Percentiles rank a stretch among this genome's conserved stretches.
phyloP scores from a whole-genome alignment of 177 flowering plant species.

The Vitis hybrid region DNA sequence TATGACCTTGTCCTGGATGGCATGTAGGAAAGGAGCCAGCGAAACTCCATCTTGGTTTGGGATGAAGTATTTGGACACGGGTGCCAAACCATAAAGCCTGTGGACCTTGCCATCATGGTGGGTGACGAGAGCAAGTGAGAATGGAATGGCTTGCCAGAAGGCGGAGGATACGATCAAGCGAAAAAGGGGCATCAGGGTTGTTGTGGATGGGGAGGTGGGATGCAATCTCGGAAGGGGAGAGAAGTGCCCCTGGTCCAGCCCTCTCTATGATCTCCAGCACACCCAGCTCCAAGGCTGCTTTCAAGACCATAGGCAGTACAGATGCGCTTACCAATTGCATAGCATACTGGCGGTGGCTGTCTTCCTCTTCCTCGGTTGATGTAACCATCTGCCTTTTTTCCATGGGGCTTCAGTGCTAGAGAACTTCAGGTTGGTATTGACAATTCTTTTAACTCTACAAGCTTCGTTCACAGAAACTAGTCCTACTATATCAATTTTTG shows the following conservation, averaged over 20 bases:
- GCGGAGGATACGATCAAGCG: constrained; percentile 32
- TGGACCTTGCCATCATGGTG: neutral
- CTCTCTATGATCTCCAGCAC: constrained; percentile 23
- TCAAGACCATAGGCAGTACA: constrained; percentile 26
- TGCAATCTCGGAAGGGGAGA: constrained; percentile 26
- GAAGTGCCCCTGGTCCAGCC: constrained; percentile 16
- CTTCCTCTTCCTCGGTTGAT: neutral
- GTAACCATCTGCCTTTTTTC: no score
- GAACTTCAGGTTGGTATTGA: no score
- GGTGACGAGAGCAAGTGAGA: constrained; percentile 6
- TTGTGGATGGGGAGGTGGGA: constrained; percentile 16
- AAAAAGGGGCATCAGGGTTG: constrained; percentile 21
- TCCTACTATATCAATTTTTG: no score
- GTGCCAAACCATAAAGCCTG: constrained; percentile 13
- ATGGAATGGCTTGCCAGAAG: constrained; percentile 21
- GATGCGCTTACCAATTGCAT: constrained; percentile 18
- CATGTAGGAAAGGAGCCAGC: neutral
- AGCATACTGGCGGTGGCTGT: constrained; percentile 6
- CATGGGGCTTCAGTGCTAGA: no score
- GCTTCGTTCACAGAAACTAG: no score
- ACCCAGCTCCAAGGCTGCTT: constrained; percentile 26
- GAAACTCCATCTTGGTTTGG: constrained; percentile 12
- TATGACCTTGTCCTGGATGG: neutral
- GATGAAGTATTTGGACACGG: constrained; percentile 8
- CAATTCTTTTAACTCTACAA: no score